phyloP scores from a whole-genome alignment of 2,329 filamentous ascomycete species.

The Claviceps citrina region DNA sequence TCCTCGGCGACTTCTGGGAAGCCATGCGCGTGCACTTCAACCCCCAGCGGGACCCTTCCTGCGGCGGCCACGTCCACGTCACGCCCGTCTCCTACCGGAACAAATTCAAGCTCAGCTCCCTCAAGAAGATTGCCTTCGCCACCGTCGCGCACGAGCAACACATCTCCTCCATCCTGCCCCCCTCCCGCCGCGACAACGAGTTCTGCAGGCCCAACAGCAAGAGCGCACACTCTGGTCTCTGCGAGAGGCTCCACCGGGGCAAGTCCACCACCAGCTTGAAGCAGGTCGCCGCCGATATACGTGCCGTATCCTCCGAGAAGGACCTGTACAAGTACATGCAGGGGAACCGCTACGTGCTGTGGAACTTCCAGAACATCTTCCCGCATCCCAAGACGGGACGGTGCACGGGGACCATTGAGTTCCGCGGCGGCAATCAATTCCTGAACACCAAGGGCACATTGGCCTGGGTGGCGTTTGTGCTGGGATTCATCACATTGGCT shows the following conservation, averaged over 20 bases:
- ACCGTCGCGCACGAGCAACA: conserved; percentile 21
- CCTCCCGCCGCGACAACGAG: conserved; percentile 19
- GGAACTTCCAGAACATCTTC: conserved; percentile 26
- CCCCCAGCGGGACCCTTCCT: conserved; percentile 19
- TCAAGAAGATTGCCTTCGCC: conserved; percentile 24
- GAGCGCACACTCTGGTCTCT: conserved; percentile 18
- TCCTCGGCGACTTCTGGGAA: conserved; percentile 26
- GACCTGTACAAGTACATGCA: conserved; percentile 24
- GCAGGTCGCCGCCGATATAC: conserved; percentile 18
- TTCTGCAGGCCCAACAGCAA: conserved; percentile 21
- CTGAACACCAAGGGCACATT: conserved; percentile 22
- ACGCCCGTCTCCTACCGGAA: conserved; percentile 19
- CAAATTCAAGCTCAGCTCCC: conserved; percentile 20
- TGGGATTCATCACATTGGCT: conserved; percentile 23
- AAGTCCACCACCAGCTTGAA: conserved; percentile 13
- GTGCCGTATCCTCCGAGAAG: conserved; percentile 12
- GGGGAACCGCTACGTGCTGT: conserved; percentile 23
- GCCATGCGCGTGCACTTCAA: conserved; percentile 27
- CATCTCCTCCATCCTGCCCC: conserved; percentile 17
- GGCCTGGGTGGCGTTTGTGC: conserved; percentile 24
- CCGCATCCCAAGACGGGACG: conserved; percentile 21
- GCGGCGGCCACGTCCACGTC: conserved; percentile 26
- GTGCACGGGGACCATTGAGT: conserved; percentile 24
- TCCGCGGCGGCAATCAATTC: conserved; percentile 25
- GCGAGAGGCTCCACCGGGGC: conserved; percentile 14